These are phyloP conservation scores for Cytospora leucostoma DNA, from an alignment of 2,329 filamentous ascomycete genomes.

Conservation along the genomic window DNA sequence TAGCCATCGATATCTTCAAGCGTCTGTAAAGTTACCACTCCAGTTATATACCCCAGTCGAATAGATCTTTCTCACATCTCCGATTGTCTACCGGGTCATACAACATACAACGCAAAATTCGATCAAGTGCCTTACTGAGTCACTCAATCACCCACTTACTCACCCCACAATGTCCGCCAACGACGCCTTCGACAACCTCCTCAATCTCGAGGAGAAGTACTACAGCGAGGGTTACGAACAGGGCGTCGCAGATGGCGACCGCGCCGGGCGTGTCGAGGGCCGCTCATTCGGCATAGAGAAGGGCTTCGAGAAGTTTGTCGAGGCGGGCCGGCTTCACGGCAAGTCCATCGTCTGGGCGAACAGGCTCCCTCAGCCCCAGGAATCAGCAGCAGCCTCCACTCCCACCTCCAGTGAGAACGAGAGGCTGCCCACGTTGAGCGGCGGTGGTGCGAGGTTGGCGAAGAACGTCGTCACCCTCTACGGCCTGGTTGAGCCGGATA, in stretches of 20 bases:
- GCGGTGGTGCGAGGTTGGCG: constrained; percentile 56
- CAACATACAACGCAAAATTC: background rate
- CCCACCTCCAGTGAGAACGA: background rate
- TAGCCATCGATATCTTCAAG: no score
- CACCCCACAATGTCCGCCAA: constrained; percentile 34
- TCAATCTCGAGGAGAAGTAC: constrained; percentile 67
- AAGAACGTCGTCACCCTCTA: constrained; percentile 78
- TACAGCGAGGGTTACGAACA: constrained; percentile 80
- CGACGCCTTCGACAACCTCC: constrained; percentile 59
- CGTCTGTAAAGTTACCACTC: no score
- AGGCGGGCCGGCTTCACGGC: constrained; percentile 77
- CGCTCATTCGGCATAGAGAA: constrained; percentile 88
- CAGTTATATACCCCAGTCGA: background rate
- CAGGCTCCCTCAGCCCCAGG: constrained; percentile 50
- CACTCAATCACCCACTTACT: background rate
- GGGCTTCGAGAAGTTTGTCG: constrained; percentile 88
- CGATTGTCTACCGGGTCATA: background rate
- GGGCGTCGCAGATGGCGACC: constrained; percentile 73
- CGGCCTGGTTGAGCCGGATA: constrained; percentile 76
- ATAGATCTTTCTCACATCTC: background rate
- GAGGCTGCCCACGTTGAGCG: constrained; percentile 43
- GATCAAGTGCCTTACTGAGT: background rate
- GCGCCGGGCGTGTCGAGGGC: constrained; percentile 82
- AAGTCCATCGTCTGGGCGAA: constrained; percentile 83
- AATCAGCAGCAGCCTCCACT: constrained; percentile 13